Conservation (phyloP, 257 asterid genomes). For the Nicotiana undulata region DNA sequence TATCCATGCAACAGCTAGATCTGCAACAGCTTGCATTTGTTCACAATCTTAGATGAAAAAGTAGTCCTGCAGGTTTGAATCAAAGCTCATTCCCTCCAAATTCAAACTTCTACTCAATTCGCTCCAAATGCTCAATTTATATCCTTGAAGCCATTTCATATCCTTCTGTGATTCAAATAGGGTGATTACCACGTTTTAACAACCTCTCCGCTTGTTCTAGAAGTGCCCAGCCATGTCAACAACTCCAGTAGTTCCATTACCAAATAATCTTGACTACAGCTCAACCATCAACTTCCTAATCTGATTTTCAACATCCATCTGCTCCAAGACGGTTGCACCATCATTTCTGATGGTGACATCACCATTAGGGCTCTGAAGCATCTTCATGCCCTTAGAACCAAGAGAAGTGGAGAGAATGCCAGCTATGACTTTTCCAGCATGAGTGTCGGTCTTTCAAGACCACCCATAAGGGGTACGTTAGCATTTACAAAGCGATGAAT, state of each 20-base stretch:
- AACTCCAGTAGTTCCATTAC: slow-evolving; percentile 92
- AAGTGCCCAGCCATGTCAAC: slow-evolving; percentile 93
- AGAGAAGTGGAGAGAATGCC: slow-evolving; percentile 74
- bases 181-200: slow-evolving; percentile 83
- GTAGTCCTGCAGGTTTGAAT: slow-evolving; percentile 88
- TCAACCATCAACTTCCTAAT: slow-evolving; percentile 92
- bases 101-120: slow-evolving; percentile 54
- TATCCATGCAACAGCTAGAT: slow-evolving; percentile 55
- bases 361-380: slow-evolving; percentile 89
- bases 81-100: slow-evolving; percentile 37
- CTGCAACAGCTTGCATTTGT: slow-evolving; percentile 67
- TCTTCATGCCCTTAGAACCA: slow-evolving; percentile 93
- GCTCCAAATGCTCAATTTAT: slow-evolving; percentile 72
- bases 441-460: slow-evolving; percentile 12
- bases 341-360: slow-evolving; percentile 81
- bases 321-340: slow-evolving; percentile 90
- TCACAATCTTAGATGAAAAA: slow-evolving; percentile 89
- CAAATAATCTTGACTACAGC: slow-evolving; percentile 84
- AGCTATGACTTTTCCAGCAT: slow-evolving; percentile 80
- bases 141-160: slow-evolving; percentile 84
- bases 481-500: too few relatives aligned
- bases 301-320: slow-evolving; percentile 89
- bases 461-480: too few relatives aligned
- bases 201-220: slow-evolving; percentile 79
- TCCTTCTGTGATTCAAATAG: slow-evolving; percentile 83